Conservation (phyloP, 2,329 filamentous ascomycete species). For the Tolypocladium endophyticum region DNA sequence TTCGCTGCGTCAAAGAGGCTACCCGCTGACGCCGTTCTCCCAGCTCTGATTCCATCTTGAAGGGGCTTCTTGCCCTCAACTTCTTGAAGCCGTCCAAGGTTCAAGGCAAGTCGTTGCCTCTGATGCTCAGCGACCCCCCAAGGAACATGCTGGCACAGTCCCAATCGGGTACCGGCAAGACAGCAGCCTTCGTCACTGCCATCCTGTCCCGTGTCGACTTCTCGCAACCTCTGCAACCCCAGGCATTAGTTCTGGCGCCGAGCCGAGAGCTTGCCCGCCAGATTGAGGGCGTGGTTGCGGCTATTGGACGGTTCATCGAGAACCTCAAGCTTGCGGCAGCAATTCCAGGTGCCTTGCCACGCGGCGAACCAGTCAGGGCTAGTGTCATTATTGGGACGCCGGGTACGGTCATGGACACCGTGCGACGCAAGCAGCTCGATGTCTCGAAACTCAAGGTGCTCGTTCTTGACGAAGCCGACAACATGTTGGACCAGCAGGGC, state of each 20-base stretch:
- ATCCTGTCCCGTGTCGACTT: conserved; percentile 81
- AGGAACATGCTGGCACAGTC: conserved; percentile 95
- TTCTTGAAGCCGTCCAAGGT: conserved; percentile 97
- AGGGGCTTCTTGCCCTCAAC: conserved; percentile 69
- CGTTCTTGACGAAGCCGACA: conserved; percentile 94
- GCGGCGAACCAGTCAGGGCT: conserved; percentile 58
- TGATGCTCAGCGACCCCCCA: conserved; percentile 79
- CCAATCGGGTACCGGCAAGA: conserved; percentile 98
- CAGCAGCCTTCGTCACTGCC: conserved; percentile 89
- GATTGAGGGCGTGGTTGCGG: conserved; percentile 74
- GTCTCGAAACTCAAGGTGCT: conserved; percentile 64
- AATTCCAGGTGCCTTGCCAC: conserved; percentile 65
- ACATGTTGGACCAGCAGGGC: conserved; percentile 95
- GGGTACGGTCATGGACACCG: conserved; percentile 81
- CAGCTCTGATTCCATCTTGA: conserved; percentile 49
- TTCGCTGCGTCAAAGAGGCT: no score
- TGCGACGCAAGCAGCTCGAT: conserved; percentile 67
- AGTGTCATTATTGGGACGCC: conserved; percentile 88
- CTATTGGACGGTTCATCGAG: conserved; percentile 76
- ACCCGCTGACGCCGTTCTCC: conserved; percentile 1
- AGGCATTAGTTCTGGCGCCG: conserved; percentile 82
- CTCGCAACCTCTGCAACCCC: conserved; percentile 54
- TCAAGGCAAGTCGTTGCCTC: conserved; percentile 84
- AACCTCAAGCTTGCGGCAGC: conserved; percentile 69
- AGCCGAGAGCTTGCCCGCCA: conserved; percentile 92